These are phyloP conservation scores for Ascochyta pisi DNA, from an alignment of 2,329 filamentous ascomycete species.

Conservation along the genomic window DNA sequence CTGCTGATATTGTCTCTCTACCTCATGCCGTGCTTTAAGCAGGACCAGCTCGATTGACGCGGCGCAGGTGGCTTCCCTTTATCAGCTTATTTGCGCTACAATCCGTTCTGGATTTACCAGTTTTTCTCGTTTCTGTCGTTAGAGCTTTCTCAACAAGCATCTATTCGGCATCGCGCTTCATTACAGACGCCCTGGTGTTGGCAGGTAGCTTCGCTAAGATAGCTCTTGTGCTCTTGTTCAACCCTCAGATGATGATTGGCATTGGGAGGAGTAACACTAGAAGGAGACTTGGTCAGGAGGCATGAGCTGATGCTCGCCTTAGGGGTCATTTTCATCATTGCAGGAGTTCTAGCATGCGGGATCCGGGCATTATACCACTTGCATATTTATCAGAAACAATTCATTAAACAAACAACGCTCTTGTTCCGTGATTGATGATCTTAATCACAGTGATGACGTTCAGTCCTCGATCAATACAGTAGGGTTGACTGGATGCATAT, in stretches of 20 bases:
- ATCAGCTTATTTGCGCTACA: neutral
- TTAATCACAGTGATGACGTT: no score
- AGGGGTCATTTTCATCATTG: constrained; percentile 9
- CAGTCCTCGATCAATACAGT: no score
- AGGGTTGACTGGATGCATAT: no score
- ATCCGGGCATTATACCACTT: constrained; percentile 19
- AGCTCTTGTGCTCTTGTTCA: neutral
- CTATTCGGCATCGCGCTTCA: neutral
- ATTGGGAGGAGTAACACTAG: constrained; percentile 5
- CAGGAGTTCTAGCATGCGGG: constrained; percentile 17
- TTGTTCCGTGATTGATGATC: neutral
- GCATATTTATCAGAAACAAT: constrained; percentile 15
- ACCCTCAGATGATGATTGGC: neutral
- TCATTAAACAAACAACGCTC: neutral
- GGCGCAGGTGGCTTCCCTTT: constrained; percentile 2
- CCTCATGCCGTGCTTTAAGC: neutral
- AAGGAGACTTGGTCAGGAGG: neutral
- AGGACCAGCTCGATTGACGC: neutral
- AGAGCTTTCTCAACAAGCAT: neutral
- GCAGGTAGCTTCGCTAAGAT: neutral
- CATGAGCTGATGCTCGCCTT: neutral
- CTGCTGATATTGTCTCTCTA: neutral
- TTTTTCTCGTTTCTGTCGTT: neutral
- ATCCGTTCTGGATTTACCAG: neutral
- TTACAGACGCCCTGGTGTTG: neutral